phyloP scores from a whole-genome alignment of 2,329 filamentous ascomycete genomes.

The Fusarium coffeatum region DNA sequence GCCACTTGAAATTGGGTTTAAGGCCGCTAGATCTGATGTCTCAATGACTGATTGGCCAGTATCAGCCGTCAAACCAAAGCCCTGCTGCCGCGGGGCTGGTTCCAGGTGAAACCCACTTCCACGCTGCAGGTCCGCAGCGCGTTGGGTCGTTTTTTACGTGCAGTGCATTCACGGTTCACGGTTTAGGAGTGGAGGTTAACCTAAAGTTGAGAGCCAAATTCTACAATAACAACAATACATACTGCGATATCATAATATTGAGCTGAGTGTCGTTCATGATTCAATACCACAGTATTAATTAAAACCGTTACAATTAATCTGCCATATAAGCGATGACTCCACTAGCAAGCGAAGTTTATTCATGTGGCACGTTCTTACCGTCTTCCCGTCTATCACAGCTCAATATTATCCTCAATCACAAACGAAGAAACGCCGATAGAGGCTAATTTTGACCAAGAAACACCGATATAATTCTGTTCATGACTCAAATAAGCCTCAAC shows the following conservation, averaged over 20 bases:
- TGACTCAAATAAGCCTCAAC: not conserved
- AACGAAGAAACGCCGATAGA: not conserved
- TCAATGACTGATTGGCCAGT: constrained; percentile 4
- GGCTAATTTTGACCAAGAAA: not conserved
- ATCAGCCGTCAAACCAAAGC: constrained; percentile 1
- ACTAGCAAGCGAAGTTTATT: constrained; percentile 2
- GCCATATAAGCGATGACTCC: not conserved
- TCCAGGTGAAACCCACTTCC: constrained; percentile 8
- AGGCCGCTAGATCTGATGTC: constrained; percentile 7
- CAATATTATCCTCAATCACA: not conserved
- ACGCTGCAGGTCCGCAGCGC: constrained; percentile 19
- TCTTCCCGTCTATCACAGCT: not conserved
- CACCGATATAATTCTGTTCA: not conserved
- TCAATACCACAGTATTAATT: not conserved
- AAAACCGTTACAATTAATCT: not conserved
- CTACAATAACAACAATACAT: not conserved
- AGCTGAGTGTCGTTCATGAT: not conserved
- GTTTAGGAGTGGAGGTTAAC: not conserved
- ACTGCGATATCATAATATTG: not conserved
- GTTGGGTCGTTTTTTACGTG: constrained; percentile 10
- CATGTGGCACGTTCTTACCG: not conserved
- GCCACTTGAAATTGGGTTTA: constrained; percentile 15
- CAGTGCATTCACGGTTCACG: not conserved
- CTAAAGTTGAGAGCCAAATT: not conserved
- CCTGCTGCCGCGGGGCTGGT: constrained; percentile 24